phyloP scores from a whole-genome alignment of 2,329 filamentous ascomycete species.

The Colletotrichum paranaense region DNA sequence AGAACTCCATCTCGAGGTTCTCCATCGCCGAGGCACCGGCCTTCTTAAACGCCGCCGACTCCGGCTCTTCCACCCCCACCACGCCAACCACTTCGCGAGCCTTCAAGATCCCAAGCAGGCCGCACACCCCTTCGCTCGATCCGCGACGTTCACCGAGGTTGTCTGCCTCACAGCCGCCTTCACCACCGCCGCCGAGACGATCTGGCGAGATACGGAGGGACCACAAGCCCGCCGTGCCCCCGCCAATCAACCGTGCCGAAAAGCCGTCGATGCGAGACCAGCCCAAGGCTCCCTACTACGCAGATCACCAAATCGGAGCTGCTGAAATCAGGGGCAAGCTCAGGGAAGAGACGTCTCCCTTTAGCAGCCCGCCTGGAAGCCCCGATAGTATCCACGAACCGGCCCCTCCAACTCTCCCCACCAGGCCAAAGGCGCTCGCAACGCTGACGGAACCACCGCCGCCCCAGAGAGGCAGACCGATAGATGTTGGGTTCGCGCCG shows the following conservation, averaged over 20 bases:
- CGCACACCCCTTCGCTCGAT: slow-evolving; percentile 64
- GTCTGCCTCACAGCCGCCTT: slow-evolving; percentile 64
- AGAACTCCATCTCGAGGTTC: slow-evolving; percentile 50
- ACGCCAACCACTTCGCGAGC: slow-evolving; percentile 56
- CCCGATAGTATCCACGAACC: slow-evolving; percentile 68
- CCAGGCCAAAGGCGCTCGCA: slow-evolving; percentile 48
- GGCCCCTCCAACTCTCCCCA: slow-evolving; percentile 61
- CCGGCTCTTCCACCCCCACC: slow-evolving; percentile 52
- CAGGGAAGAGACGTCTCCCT: slow-evolving; percentile 74
- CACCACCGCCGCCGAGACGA: slow-evolving; percentile 71
- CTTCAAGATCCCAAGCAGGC: slow-evolving; percentile 66
- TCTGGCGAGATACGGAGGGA: slow-evolving; percentile 69
- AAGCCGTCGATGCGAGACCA: slow-evolving; percentile 62
- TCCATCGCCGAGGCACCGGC: slow-evolving; percentile 53
- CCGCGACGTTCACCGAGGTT: slow-evolving; percentile 60
- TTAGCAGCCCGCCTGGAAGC: slow-evolving; percentile 86
- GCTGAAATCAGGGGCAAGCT: slow-evolving; percentile 50
- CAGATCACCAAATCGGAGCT: slow-evolving; percentile 36
- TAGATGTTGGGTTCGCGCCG: slow-evolving; percentile 58
- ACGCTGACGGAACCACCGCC: slow-evolving; percentile 40
- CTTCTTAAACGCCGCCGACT: slow-evolving; percentile 62
- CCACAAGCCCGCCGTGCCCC: slow-evolving; percentile 64
- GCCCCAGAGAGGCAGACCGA: slow-evolving; percentile 43
- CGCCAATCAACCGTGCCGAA: slow-evolving; percentile 82
- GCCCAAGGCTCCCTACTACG: slow-evolving; percentile 40